Percentiles rank a stretch among this genome's conserved stretches.
These are phyloP conservation scores for Boletus smithii DNA, from an alignment of 1,284 basidiomycete genomes.

Conservation along the genomic window DNA sequence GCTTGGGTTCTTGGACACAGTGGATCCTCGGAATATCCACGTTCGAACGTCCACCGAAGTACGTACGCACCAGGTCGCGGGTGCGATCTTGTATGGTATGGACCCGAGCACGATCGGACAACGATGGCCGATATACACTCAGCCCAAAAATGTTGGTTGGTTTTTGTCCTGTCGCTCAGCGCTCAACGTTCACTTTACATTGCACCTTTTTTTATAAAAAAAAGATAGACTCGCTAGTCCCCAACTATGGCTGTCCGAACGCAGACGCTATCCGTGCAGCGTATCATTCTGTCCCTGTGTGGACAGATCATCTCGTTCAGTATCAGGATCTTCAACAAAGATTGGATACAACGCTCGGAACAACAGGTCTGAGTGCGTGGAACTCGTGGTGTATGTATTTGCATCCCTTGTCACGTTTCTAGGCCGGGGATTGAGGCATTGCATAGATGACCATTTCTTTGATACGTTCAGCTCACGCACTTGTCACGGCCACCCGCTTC, in stretches of 20 bases:
- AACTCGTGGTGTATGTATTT: conserved; percentile 41
- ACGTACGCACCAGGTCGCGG: conserved; percentile 50
- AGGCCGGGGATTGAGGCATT: background rate
- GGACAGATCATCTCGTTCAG: conserved; percentile 48
- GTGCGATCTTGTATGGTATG: conserved; percentile 51
- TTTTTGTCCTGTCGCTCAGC: conserved; percentile 1
- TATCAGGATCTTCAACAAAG: conserved; percentile 41
- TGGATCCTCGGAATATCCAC: conserved; percentile 42
- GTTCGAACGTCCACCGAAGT: conserved; percentile 46
- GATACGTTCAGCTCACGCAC: conserved; percentile 51
- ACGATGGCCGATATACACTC: conserved; percentile 42
- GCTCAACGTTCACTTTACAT: background rate
- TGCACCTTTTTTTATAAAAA: conserved; percentile 11
- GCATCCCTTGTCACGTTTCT: background rate
- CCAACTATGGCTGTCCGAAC: conserved; percentile 46
- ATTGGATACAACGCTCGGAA: conserved; percentile 46
- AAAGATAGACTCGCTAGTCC: conserved; percentile 49
- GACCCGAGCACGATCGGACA: conserved; percentile 37
- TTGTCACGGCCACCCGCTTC: conserved; percentile 47
- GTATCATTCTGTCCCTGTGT: conserved; percentile 46
- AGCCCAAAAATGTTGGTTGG: conserved; percentile 38
- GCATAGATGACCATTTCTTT: conserved; percentile 43
- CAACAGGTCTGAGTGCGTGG: conserved; percentile 44
- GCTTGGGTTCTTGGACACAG: conserved; percentile 41
- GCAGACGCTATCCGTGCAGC: conserved; percentile 44